Conservation (phyloP, 805 yeast species). For the Saccharomycopsis guyanensis region DNA sequence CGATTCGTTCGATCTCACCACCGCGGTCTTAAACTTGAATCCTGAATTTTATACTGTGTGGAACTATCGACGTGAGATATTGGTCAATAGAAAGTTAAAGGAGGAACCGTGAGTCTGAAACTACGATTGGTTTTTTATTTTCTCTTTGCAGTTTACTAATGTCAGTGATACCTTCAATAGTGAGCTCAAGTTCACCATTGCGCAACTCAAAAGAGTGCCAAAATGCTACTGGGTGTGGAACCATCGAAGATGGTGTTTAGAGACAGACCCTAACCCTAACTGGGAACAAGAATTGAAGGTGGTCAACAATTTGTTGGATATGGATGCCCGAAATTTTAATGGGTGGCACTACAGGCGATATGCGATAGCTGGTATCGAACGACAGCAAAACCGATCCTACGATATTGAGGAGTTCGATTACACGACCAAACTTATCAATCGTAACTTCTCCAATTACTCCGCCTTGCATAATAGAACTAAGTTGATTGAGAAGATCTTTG, state of each 20-base stretch:
- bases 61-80: slow-evolving; percentile 79
- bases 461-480: slow-evolving; percentile 92
- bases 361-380: slow-evolving; percentile 39
- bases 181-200: slow-evolving; percentile 58
- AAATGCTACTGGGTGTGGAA: slow-evolving; percentile 98
- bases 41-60: slow-evolving; percentile 88
- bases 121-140: slow-evolving; percentile 1
- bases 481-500: slow-evolving; percentile 48
- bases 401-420: slow-evolving; percentile 57
- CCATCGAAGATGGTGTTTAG: slow-evolving; percentile 79
- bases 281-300: slow-evolving; percentile 69
- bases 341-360: slow-evolving; percentile 93
- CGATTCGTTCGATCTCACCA: slow-evolving; percentile 44
- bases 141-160: not conserved
- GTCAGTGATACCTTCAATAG: slow-evolving; percentile 30
- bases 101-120: not conserved
- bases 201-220: slow-evolving; percentile 57
- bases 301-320: slow-evolving; percentile 56
- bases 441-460: slow-evolving; percentile 83
- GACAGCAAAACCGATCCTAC: slow-evolving; percentile 25
- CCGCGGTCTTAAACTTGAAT: slow-evolving; percentile 51
- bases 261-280: slow-evolving; percentile 41
- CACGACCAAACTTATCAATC: slow-evolving; percentile 71
- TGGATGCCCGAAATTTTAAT: slow-evolving; percentile 83
- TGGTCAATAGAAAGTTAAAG: slow-evolving; percentile 27